Conservation (phyloP, 805 yeast genomes). For the baker's yeast (Saccharomyces cerevisiae) region DNA sequence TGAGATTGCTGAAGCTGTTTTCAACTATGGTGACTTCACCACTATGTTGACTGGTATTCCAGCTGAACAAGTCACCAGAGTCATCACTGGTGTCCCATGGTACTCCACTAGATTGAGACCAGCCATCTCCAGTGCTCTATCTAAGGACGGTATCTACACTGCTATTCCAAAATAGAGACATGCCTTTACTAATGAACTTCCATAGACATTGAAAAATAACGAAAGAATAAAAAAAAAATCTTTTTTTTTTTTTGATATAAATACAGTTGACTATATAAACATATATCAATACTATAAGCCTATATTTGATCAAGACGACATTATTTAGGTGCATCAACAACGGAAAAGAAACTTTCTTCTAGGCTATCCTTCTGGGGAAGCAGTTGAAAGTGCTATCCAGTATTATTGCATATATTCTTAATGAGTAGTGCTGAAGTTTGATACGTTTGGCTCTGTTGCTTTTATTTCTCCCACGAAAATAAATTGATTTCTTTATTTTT, state of each 20-base stretch:
- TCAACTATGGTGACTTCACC: neutral
- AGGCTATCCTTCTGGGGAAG: no score
- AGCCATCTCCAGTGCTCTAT: neutral
- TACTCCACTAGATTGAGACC: neutral
- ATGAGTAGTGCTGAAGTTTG: no score
- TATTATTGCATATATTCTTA: no score
- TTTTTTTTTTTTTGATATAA: no score
- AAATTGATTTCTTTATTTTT: no score
- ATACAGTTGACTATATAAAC: neutral
- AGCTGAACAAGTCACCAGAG: neutral
- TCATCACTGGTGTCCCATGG: neutral
- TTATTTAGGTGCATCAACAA: constrained; percentile 31
- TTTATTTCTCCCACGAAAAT: no score
- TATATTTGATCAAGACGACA: constrained; percentile 20
- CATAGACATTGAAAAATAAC: neutral
- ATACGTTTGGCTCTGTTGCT: no score
- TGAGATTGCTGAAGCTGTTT: neutral
- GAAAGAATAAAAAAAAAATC: neutral
- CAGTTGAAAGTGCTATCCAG: no score
- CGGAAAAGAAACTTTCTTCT: no score
- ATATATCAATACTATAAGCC: neutral
- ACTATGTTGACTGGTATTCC: neutral
- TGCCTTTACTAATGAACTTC: neutral
- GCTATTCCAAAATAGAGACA: neutral
- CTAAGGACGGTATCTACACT: neutral